Base-by-base conservation (phyloP, 495 filamentous ascomycete species). In the Podospora conica region DNA sequence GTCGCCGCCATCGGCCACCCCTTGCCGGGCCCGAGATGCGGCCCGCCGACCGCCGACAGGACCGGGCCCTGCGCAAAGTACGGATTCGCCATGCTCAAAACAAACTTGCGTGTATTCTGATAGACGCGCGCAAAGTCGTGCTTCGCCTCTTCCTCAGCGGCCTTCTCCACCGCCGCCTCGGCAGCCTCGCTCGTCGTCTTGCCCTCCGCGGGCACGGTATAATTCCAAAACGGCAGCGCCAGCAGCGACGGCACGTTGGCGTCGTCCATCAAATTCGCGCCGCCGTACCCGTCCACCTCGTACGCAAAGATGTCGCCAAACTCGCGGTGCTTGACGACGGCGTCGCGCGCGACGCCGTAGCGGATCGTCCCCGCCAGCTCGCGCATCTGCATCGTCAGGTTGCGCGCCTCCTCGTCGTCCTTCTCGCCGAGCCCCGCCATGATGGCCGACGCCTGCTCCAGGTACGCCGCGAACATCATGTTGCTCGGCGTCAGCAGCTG, bases 381-480 rank as follows among this genome's bases (percentile, higher is more conserved):
- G 9, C 73, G 72, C 87, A 90, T 90, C 29, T 68, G 66, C 3
- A 53, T 53, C 1, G 82, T 80, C 8, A 88, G 78, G 22, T 80
- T 78, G 40, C 70, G 71, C 1, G 80, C 78, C 56, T 65, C 65
- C 21, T 69, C 20, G 21, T 78, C 40, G 40, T 18, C 77, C 18
- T 53, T 18, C 0, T 67, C 58, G 1, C 55, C 76, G 12, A 88
- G 74, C 9, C 75, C 73, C 8, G 76, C 73, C 82, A 86, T 85
- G 70, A 90, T 87, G 10, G 72, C 65, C 0, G 82, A 78, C 3
- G 82, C 80, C 11, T 80, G 77, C 57, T 82, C 78, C 40, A 90
- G 81, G 65, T 85, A 87, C 9, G 78, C 71, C 11, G 85, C 80
- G 60, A 87, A 85, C 86, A 89, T 88, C 85, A 88, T 87, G 71